phyloP scores from a whole-genome alignment of 805 yeast species.

The Pichia membranifaciens region DNA sequence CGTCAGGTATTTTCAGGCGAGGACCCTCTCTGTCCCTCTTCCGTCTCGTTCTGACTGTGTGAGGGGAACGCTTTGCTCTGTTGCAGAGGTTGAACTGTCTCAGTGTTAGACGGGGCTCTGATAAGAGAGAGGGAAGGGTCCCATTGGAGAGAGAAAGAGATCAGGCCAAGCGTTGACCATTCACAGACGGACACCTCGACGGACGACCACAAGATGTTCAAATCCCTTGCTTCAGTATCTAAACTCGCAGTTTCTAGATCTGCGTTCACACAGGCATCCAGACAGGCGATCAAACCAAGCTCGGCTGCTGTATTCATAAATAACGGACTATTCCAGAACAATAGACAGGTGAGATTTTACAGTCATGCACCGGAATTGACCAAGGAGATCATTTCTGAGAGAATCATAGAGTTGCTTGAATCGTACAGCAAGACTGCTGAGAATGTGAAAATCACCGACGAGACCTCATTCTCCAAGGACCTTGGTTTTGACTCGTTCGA shows the following conservation, averaged over 20 bases:
- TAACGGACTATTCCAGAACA: background rate
- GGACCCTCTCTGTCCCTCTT: background rate
- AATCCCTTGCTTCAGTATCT: slow-evolving; percentile 9
- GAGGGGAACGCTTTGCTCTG: background rate
- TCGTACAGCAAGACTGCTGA: slow-evolving; percentile 53
- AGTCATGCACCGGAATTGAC: slow-evolving; percentile 57
- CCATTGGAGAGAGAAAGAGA: too few relatives aligned
- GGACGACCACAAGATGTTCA: slow-evolving; percentile 8
- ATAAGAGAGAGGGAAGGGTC: too few relatives aligned
- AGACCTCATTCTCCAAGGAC: slow-evolving; percentile 56
- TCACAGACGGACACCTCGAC: too few relatives aligned
- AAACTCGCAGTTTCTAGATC: slow-evolving; percentile 7
- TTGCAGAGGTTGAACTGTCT: too few relatives aligned
- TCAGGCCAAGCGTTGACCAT: background rate
- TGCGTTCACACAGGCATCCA: background rate
- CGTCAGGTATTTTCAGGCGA: background rate
- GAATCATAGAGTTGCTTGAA: slow-evolving; percentile 59
- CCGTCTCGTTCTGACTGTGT: background rate
- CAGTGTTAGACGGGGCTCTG: too few relatives aligned
- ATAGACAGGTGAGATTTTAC: slow-evolving; percentile 32
- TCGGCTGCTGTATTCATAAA: background rate
- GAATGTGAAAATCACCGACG: slow-evolving; percentile 28
- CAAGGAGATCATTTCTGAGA: slow-evolving; percentile 54
- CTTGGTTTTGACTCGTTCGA: slow-evolving; percentile 69
- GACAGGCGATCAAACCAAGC: background rate